phyloP scores from a whole-genome alignment of 1,284 basidiomycete genomes.

The Sporisorium sorghi region DNA sequence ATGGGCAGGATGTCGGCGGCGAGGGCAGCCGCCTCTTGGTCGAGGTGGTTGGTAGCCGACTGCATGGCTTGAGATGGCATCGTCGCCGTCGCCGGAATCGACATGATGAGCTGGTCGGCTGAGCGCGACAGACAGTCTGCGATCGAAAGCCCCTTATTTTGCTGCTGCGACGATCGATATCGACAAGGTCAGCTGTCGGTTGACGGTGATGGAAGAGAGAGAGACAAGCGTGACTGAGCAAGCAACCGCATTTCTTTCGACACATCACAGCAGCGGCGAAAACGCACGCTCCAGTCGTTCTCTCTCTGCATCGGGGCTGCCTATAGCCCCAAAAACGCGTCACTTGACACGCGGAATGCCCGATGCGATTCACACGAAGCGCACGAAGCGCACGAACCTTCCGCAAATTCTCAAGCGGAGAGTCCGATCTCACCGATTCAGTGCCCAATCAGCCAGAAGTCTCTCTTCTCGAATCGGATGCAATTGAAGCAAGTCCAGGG shows the following conservation, averaged over 20 bases:
- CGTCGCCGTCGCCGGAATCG: conserved; percentile 17
- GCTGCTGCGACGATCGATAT: conserved; percentile 6
- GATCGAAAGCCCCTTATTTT: background rate
- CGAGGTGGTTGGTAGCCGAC: conserved; percentile 11
- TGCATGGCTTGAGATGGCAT: background rate
- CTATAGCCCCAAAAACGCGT: conserved; percentile 1
- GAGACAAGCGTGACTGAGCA: background rate
- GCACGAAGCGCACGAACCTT: background rate
- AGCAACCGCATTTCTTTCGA: background rate
- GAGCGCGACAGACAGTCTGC: conserved; percentile 3
- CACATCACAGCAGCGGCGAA: background rate
- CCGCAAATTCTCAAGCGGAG: too few species aligned
- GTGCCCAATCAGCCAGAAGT: background rate
- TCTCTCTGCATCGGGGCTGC: background rate
- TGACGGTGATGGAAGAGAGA: background rate
- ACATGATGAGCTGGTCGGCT: conserved; percentile 6
- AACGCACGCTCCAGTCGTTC: conserved; percentile 7
- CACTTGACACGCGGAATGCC: conserved; percentile 5
- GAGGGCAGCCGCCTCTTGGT: conserved; percentile 34
- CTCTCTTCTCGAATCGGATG: too few species aligned
- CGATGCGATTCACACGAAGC: conserved; percentile 5
- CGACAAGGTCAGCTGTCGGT: background rate
- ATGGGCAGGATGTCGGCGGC: conserved; percentile 37
- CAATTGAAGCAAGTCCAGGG: too few species aligned
- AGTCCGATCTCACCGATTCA: conserved; percentile 1